Evolutionary conservation across 805 yeast species (phyloP).

Genomic region (Zygoascus flipseniorum): DNA sequence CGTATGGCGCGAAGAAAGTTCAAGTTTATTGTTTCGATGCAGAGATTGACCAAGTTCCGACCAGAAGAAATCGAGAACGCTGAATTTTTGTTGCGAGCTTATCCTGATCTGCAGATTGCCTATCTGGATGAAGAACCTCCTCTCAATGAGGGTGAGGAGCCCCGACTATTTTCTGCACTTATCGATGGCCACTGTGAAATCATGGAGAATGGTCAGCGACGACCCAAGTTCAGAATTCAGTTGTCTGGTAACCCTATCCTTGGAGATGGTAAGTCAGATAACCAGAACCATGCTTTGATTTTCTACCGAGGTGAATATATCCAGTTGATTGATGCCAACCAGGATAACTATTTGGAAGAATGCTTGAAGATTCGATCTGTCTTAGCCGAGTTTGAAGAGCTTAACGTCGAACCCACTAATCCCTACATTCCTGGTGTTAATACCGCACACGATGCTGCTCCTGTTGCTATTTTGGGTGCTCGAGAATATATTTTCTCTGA

Average conservation of each 20-base stretch:
- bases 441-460: slow-evolving; percentile 30
- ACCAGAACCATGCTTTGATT: slow-evolving; percentile 80
- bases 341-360: slow-evolving; percentile 91
- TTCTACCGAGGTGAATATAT: slow-evolving; percentile 91
- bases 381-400: slow-evolving; percentile 84
- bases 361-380: slow-evolving; percentile 85
- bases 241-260: slow-evolving; percentile 90
- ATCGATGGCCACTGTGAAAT: slow-evolving; percentile 52
- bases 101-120: slow-evolving; percentile 70
- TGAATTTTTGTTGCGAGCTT: slow-evolving; percentile 57
- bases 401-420: slow-evolving; percentile 40
- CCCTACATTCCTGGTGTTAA: slow-evolving; percentile 53
- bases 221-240: slow-evolving; percentile 56
- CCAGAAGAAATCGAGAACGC: slow-evolving; percentile 61
- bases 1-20: slow-evolving; percentile 74
- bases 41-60: slow-evolving; percentile 59
- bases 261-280: slow-evolving; percentile 96
- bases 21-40: slow-evolving; percentile 79
- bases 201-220: slow-evolving; percentile 49
- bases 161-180: slow-evolving; percentile 57
- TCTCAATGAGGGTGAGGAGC: slow-evolving; percentile 36
- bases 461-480: slow-evolving; percentile 92
- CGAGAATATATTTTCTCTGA: slow-evolving; percentile 93
- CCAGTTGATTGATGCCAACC: slow-evolving; percentile 93
- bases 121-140: slow-evolving; percentile 86